phyloP scores from a whole-genome alignment of 2,329 filamentous ascomycete species.

The Fusarium subtropicale region DNA sequence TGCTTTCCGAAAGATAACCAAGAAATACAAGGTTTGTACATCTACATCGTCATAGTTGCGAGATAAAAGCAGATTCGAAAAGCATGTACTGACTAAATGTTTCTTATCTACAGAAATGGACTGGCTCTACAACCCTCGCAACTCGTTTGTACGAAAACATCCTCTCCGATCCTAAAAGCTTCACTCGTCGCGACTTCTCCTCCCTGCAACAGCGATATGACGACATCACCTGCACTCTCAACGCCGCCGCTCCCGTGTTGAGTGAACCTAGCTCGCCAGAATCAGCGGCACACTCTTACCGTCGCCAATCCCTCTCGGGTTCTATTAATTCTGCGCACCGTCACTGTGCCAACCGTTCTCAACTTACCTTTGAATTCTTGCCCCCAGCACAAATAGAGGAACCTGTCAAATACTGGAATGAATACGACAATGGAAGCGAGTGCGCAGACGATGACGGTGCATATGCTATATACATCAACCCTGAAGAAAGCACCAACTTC shows the following conservation, averaged over 20 bases:
- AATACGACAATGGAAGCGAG: slow-evolving; percentile 86
- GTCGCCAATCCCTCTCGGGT: slow-evolving; percentile 20
- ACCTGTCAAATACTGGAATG: slow-evolving; percentile 78
- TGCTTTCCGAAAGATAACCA: slow-evolving; percentile 84
- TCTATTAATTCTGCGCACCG: slow-evolving; percentile 15
- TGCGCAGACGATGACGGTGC: slow-evolving; percentile 64
- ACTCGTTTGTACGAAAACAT: slow-evolving; percentile 75
- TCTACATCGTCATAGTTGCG: neutral
- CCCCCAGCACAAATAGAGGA: slow-evolving; percentile 48
- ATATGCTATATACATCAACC: slow-evolving; percentile 81
- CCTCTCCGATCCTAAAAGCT: slow-evolving; percentile 74
- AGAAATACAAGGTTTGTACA: slow-evolving; percentile 74
- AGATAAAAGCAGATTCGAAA: neutral
- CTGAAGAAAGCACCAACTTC: slow-evolving; percentile 69
- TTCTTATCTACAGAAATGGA: slow-evolving; percentile 75
- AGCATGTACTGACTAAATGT: slow-evolving; percentile 12
- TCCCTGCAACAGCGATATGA: slow-evolving; percentile 63
- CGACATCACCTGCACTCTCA: slow-evolving; percentile 61
- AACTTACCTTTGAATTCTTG: slow-evolving; percentile 49
- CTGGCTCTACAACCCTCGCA: slow-evolving; percentile 73
- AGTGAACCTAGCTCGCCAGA: slow-evolving; percentile 56
- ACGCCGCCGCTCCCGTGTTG: slow-evolving; percentile 57
- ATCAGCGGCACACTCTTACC: slow-evolving; percentile 36
- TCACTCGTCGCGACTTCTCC: slow-evolving; percentile 74
- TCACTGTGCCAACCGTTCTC: slow-evolving; percentile 42